Base-by-base conservation (phyloP, 306 rosid species). In the Arachis stenosperma region DNA sequence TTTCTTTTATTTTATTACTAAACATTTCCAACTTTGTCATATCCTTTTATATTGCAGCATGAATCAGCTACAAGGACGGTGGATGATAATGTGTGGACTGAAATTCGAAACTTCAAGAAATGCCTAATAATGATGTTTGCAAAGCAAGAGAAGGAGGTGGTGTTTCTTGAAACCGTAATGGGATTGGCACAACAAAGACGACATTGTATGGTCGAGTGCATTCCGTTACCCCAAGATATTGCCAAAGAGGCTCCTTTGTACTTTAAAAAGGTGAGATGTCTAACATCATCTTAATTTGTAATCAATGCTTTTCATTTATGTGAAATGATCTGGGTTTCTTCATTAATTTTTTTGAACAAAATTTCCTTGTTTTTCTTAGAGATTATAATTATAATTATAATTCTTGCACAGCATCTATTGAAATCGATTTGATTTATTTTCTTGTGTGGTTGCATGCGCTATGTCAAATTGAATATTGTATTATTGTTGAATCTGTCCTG, bases 121-220 rank as follows among this genome's bases (percentile, higher is more conserved):
- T 91, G 98, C 78, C 91, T 94, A 41, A 88, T 94, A 67, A 89
- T 91, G 92, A 91, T 94, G 97, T 94, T 91, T 77, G 89, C 90
- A 13, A 78, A 88, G 84, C 94, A 94, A 85, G 97, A 86, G 78
- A 89, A 86, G 83, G 97, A 94, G 8, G 91, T 84, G 0, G 91
- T 94, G 58, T 94, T 94, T 81, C 98, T 94, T 46, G 95, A 91
- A 83, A 94, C 98, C 37, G 95, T 87, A 74, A 81, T 91, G 89
- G 89, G 86, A 50, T 94, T 94, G 83, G 88, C 92, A 17, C 86
- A 94, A 70, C 92, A 94, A 61, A 87, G 90, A 1, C 81, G 89
- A 6, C 98, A 88, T 67, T 94, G 96, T 77, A 76, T 88, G 85
- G 78, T 94, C 11, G 97, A 91, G 77, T 91, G 98, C 78, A 83